These are phyloP conservation scores for Thalia dealbata DNA, from an alignment of 176 grass and related monocot genomes.

Conservation along the genomic window DNA sequence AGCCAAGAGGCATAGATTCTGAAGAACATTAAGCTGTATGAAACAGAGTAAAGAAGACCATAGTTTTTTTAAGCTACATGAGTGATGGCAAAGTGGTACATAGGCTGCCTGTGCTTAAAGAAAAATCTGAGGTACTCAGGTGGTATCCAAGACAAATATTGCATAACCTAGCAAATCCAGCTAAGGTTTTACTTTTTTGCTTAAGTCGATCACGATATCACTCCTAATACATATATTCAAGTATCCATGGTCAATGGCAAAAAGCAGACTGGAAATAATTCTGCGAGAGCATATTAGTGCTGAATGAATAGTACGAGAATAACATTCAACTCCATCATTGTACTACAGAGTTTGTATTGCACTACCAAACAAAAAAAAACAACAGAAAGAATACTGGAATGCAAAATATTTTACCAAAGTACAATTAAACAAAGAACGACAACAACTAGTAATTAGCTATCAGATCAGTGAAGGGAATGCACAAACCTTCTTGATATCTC, in stretches of 20 bases:
- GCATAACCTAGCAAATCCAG: background rate
- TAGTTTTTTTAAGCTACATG: background rate
- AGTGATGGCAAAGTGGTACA: background rate
- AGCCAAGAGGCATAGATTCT: background rate
- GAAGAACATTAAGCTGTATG: constrained; percentile 2
- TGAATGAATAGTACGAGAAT: too few relatives aligned
- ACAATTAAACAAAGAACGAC: background rate
- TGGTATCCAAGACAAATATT: background rate
- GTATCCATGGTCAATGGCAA: background rate
- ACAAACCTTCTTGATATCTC: constrained; percentile 76
- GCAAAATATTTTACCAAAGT: background rate
- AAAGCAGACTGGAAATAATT: background rate
- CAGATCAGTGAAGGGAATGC: background rate
- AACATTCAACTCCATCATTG: too few relatives aligned
- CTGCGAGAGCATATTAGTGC: too few relatives aligned
- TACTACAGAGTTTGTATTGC: too few relatives aligned
- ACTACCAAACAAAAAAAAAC: too few relatives aligned
- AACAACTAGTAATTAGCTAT: background rate
- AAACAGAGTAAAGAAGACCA: background rate
- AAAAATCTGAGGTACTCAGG: background rate
- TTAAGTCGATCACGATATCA: too few relatives aligned
- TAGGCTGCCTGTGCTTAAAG: background rate
- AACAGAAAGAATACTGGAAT: too few relatives aligned
- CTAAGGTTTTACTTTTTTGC: background rate
- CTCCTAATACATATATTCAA: too few relatives aligned